Evolutionary conservation across 2,329 filamentous ascomycete species (phyloP).

Genomic region (Aspergillus ruber): DNA sequence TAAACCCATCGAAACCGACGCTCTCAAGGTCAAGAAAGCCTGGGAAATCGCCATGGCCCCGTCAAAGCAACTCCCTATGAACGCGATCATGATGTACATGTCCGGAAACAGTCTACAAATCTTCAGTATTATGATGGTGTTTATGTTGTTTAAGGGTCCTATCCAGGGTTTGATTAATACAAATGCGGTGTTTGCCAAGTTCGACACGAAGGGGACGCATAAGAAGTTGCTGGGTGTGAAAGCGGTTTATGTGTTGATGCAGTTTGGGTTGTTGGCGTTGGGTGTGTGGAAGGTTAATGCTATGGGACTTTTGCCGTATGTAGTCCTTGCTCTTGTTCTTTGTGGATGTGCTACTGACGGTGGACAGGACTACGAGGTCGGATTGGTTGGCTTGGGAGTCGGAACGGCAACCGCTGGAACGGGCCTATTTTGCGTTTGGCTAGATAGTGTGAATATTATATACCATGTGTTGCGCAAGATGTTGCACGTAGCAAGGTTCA

Average conservation of each 20-base stretch:
- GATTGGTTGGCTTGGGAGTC: conserved; percentile 97
- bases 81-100: conserved; percentile 99
- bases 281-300: conserved; percentile 95
- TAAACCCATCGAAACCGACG: conserved; percentile 76
- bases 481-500: too few species aligned
- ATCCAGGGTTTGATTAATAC: conserved; percentile 76
- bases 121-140: conserved; percentile 99
- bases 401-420: conserved; percentile 62
- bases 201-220: conserved; percentile 75
- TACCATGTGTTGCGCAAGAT: background rate
- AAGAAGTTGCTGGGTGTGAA: conserved; percentile 74
- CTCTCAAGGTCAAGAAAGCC: conserved; percentile 94
- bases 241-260: conserved; percentile 78
- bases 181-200: conserved; percentile 81
- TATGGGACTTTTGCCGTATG: conserved; percentile 90
- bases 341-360: background rate
- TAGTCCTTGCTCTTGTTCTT: conserved; percentile 16
- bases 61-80: conserved; percentile 94
- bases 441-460: conserved; percentile 12
- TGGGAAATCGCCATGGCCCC: conserved; percentile 95
- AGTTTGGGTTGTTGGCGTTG: conserved; percentile 72
- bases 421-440: conserved; percentile 55
- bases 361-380: conserved; percentile 74
- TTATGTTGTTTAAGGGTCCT: conserved; percentile 97
- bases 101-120: conserved; percentile 97